Evolutionary conservation across 495 filamentous ascomycete species (phyloP).

Genomic region (Neurospora sp.): DNA sequence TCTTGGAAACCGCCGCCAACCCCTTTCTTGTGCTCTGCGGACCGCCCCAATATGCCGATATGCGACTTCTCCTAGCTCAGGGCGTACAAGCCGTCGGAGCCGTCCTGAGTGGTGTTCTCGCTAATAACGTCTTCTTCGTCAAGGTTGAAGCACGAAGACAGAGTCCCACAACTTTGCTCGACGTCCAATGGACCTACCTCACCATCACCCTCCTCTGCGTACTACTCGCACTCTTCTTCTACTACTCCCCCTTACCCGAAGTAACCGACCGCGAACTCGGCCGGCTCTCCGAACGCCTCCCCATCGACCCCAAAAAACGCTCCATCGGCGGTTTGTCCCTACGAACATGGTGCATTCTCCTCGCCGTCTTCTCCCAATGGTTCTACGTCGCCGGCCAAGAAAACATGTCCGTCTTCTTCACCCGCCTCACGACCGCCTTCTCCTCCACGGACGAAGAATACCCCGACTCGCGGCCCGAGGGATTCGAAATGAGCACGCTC

Average conservation of each 20-base stretch:
- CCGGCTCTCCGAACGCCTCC: constrained; percentile 28
- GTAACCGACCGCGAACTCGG: constrained; percentile 42
- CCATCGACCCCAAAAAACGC: constrained; percentile 28
- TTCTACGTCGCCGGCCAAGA: constrained; percentile 67
- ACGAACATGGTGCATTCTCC: constrained; percentile 38
- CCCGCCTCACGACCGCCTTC: constrained; percentile 27
- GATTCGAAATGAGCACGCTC: constrained; percentile 47
- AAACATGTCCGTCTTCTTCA: constrained; percentile 58
- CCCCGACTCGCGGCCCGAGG: constrained; percentile 21
- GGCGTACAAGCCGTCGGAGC: constrained; percentile 59
- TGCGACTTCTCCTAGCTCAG: constrained; percentile 56
- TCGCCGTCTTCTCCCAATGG: constrained; percentile 61
- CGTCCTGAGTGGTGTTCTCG: constrained; percentile 55
- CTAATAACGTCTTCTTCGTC: constrained; percentile 57
- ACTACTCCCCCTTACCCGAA: constrained; percentile 47
- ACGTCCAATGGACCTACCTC: constrained; percentile 72
- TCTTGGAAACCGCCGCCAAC: constrained; percentile 66
- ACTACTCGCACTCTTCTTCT: constrained; percentile 48
- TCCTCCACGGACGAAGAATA: constrained; percentile 12
- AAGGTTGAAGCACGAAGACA: constrained; percentile 1
- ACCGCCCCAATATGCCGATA: constrained; percentile 39
- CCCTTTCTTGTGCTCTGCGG: constrained; percentile 46
- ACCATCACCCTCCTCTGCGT: constrained; percentile 64
- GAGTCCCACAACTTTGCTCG: constrained; percentile 32
- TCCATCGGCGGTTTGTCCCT: constrained; percentile 27